Conservation (phyloP, 345 rosid genomes). For the Camelina hispida region DNA sequence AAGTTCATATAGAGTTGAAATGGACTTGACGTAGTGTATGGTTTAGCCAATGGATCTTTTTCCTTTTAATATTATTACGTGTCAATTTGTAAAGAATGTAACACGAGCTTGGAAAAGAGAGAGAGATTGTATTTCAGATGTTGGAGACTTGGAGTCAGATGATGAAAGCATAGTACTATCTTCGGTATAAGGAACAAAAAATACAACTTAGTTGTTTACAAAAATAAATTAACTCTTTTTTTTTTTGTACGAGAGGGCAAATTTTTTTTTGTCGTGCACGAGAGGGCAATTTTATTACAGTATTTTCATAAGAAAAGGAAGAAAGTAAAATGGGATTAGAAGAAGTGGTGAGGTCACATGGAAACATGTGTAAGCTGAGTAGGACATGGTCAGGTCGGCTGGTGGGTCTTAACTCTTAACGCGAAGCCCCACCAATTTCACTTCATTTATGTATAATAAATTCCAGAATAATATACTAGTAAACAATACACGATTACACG, state of each 20-base stretch:
- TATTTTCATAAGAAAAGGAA: too few relatives aligned
- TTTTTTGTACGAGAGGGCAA: not conserved
- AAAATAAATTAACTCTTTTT: not conserved
- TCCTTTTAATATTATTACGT: slow-evolving; percentile 8
- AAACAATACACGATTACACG: too few relatives aligned
- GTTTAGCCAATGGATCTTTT: not conserved
- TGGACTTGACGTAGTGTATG: slow-evolving; percentile 10
- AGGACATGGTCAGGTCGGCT: slow-evolving; percentile 43
- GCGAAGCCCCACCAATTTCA: slow-evolving; percentile 37
- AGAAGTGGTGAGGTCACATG: slow-evolving; percentile 43
- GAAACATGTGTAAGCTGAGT: slow-evolving; percentile 48
- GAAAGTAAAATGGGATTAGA: slow-evolving; percentile 18
- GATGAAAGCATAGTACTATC: slow-evolving; percentile 23
- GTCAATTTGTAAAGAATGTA: slow-evolving; percentile 9
- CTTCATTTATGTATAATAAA: slow-evolving; percentile 26
- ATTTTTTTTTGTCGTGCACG: not conserved
- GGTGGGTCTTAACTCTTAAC: slow-evolving; percentile 29
- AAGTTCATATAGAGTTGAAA: slow-evolving; percentile 12
- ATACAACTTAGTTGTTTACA: not conserved
- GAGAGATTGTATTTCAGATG: slow-evolving; percentile 5
- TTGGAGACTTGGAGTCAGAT: slow-evolving; percentile 27
- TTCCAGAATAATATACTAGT: too few relatives aligned
- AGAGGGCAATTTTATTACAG: not conserved
- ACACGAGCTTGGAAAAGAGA: slow-evolving; percentile 16
- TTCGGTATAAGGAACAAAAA: slow-evolving; percentile 5